Base-by-base conservation (phyloP, 306 rosid genomes). In the Cucumis cinereus region DNA sequence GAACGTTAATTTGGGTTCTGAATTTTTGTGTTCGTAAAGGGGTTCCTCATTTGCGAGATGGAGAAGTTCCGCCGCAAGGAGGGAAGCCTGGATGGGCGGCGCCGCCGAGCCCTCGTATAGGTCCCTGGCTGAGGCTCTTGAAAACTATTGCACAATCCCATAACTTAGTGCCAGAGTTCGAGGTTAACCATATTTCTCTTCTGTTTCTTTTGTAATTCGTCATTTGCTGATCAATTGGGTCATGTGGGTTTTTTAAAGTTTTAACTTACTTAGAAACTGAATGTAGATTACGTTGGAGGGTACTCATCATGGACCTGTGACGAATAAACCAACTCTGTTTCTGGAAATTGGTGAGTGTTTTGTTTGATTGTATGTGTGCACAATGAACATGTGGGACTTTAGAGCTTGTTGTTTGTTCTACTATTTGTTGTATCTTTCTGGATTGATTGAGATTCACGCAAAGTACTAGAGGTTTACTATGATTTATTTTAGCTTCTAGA, bases 1-100 rank as follows among this genome's bases (percentile, higher is more conserved):
- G 52, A 22, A 24, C 36, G 20, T 45, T 68, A 12, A 68, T 43
- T 41, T 41, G 6, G 10, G 9, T 68, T 70, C 22, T 47, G 36
- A 35, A 8, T 64, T 47, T 15, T 41, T 47, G 75, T 23, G 35
- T 47, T 78, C 23, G 40, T 3, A 45, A 62, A 89, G 97, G 99
- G 36, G 92, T 92, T 55, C 99, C 99, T 56, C 99, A 94, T 85
- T 85, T 92, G 88, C 85, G 89, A 6, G 84, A 89, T 81, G 96
- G 93, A 6, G 96, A 94, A 50, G 89, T 85, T 85, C 87, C 91
- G n/a, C 97, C 90, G 1, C 97, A 92, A 77, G 99, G 99, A 22
- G 97, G 99, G 41, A 92, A 79, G 84, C 93, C 97, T 6, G 97
- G 97, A 52, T 94, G 99, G 96, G 99, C 96, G 30, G 95, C 88